These are phyloP conservation scores for Pseudisothecium myosuroides DNA, from an alignment of 225 moss, liverwort and hornwort genomes.

Conservation along the genomic window DNA sequence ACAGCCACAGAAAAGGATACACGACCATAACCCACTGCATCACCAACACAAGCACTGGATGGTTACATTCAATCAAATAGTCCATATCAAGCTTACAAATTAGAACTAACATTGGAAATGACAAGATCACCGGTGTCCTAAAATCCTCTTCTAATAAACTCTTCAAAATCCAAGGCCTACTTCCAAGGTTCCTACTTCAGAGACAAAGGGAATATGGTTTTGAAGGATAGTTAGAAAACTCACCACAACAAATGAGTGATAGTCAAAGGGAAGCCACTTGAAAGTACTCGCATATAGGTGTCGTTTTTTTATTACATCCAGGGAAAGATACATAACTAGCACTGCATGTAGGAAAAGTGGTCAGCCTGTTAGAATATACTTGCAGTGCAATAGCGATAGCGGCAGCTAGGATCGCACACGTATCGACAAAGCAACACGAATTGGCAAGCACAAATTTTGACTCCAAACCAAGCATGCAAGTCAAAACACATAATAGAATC, in stretches of 20 bases:
- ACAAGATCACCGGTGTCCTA: neutral
- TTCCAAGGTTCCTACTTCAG: neutral
- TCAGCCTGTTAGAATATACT: neutral
- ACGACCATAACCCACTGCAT: conserved; percentile 46
- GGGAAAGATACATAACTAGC: conserved; percentile 49
- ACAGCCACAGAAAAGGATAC: conserved; percentile 59
- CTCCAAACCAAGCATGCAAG: neutral
- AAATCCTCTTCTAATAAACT: neutral
- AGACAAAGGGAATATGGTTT: neutral
- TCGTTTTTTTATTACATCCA: conserved; percentile 33
- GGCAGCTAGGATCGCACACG: neutral
- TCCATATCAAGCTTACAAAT: neutral
- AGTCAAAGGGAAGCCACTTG: conserved; percentile 45
- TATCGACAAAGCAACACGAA: neutral
- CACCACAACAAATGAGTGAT: conserved; percentile 56
- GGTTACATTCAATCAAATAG: neutral
- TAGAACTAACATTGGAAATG: neutral
- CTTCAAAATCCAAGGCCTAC: neutral
- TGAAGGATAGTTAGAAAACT: neutral
- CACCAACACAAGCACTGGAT: neutral
- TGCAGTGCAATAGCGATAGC: neutral
- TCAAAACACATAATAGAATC: neutral
- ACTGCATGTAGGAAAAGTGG: conserved; percentile 23
- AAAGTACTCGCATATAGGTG: conserved; percentile 38
- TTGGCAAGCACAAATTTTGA: neutral